Evolutionary conservation across 2,329 filamentous ascomycete species (phyloP).

Genomic region (Aureobasidium zeae): DNA sequence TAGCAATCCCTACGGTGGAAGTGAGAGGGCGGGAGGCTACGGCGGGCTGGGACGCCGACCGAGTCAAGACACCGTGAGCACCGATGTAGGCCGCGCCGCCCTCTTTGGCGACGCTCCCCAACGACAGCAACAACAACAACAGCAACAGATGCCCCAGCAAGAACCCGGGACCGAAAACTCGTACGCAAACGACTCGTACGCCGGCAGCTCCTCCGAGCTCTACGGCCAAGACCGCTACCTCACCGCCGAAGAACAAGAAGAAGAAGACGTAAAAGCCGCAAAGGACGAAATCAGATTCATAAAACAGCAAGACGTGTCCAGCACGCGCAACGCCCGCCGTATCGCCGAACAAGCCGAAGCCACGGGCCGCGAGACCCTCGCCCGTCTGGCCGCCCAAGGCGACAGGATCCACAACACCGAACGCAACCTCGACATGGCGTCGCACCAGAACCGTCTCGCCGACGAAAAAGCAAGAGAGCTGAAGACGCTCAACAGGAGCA

Average conservation of each 20-base stretch:
- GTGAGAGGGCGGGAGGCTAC: conserved; percentile 39
- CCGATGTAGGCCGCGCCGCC: conserved; percentile 51
- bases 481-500: conserved; percentile 76
- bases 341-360: conserved; percentile 61
- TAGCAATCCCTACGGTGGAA: conserved; percentile 45
- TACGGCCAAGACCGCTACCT: conserved; percentile 62
- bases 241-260: conserved; percentile 70
- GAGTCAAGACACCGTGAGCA: conserved; percentile 41
- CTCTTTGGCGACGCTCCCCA: conserved; percentile 53
- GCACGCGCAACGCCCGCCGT: conserved; percentile 59
- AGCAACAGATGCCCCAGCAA: conserved; percentile 8
- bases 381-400: conserved; percentile 65
- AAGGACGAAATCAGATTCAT: conserved; percentile 67
- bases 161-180: conserved; percentile 20
- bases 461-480: conserved; percentile 75
- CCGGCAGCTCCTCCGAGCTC: conserved; percentile 18
- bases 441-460: conserved; percentile 62
- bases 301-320: conserved; percentile 68
- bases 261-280: conserved; percentile 60
- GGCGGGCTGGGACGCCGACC: conserved; percentile 45
- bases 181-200: conserved; percentile 21
- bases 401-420: conserved; percentile 76
- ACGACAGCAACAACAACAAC: conserved; percentile 37
- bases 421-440: conserved; percentile 68
- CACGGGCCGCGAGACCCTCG: conserved; percentile 61